These are phyloP conservation scores for Theileria luwenshuni DNA, from an alignment of 169 alveolate genomes.

Conservation along the genomic window DNA sequence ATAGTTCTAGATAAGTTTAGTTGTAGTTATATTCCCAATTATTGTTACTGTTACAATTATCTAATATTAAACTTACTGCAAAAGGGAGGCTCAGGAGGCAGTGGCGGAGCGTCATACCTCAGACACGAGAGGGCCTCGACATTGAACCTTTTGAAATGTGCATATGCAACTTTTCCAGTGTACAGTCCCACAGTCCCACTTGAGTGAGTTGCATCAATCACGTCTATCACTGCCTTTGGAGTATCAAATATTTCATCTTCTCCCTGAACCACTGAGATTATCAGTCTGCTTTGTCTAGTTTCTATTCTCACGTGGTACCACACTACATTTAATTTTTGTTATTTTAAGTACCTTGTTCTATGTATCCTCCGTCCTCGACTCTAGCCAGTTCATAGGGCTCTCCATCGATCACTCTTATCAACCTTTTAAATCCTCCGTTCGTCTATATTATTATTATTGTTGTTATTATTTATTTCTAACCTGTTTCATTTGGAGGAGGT, in stretches of 20 bases:
- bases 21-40: slow-evolving; percentile 17
- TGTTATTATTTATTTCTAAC: too few species aligned
- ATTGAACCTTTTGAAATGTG: slow-evolving; percentile 69
- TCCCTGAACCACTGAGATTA: slow-evolving; percentile 60
- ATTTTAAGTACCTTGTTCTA: slow-evolving; percentile 43
- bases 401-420: slow-evolving; percentile 82
- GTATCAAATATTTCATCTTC: slow-evolving; percentile 64
- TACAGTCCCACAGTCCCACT: slow-evolving; percentile 82
- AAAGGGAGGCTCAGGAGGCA: slow-evolving; percentile 74
- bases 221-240: slow-evolving; percentile 73
- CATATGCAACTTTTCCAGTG: slow-evolving; percentile 75
- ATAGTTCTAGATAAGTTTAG: slow-evolving; percentile 1
- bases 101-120: slow-evolving; percentile 64
- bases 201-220: slow-evolving; percentile 75
- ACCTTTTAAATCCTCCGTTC: slow-evolving; percentile 81
- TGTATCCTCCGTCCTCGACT: slow-evolving; percentile 69
- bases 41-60: not conserved
- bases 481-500: slow-evolving; percentile 63
- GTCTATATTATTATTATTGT: too few species aligned
- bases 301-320: slow-evolving; percentile 83
- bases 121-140: slow-evolving; percentile 81
- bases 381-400: slow-evolving; percentile 82
- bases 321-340: slow-evolving; percentile 31
- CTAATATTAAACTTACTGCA: slow-evolving; percentile 71
- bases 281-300: slow-evolving; percentile 69